These are phyloP conservation scores for Jacaranda mimosifolia DNA, from an alignment of 257 asterid species.

Conservation along the genomic window DNA sequence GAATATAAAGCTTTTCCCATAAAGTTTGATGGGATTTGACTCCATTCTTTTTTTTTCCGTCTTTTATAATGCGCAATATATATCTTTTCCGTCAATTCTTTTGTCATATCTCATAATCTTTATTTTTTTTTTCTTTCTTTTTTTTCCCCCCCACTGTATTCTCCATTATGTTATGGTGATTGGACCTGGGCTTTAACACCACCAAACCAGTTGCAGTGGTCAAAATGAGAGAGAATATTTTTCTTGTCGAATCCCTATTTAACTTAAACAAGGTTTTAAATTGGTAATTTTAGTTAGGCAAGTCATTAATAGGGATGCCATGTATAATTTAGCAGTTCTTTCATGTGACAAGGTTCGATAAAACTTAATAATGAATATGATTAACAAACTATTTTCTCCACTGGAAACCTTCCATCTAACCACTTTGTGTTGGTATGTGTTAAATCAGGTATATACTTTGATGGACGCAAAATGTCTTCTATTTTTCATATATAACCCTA, in stretches of 20 bases:
- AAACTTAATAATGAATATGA: slow-evolving; percentile 28
- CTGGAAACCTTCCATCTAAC: slow-evolving; percentile 15
- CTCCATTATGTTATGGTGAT: slow-evolving; percentile 36
- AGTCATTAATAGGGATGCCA: slow-evolving; percentile 32
- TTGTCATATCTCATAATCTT: slow-evolving; percentile 21
- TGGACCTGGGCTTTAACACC: slow-evolving; percentile 23
- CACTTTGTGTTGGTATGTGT: slow-evolving; percentile 25
- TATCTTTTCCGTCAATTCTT: slow-evolving; percentile 24
- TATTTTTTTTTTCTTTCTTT: not conserved
- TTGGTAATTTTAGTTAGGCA: slow-evolving; percentile 29
- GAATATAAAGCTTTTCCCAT: slow-evolving; percentile 46
- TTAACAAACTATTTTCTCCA: slow-evolving; percentile 40
- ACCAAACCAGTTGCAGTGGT: slow-evolving; percentile 31
- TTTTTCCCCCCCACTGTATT: slow-evolving; percentile 29
- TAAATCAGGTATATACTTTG: slow-evolving; percentile 32
- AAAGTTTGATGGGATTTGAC: slow-evolving; percentile 63
- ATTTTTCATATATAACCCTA: not conserved
- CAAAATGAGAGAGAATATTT: slow-evolving; percentile 33
- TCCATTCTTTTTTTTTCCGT: slow-evolving; percentile 26
- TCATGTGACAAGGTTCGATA: not conserved
- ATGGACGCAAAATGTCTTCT: not conserved
- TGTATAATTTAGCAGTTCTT: slow-evolving; percentile 6
- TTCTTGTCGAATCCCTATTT: slow-evolving; percentile 26
- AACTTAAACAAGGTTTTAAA: not conserved
- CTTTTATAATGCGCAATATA: slow-evolving; percentile 25